Conservation (phyloP, 768 basidiomycete genomes). For the Naematelia encephala region DNA sequence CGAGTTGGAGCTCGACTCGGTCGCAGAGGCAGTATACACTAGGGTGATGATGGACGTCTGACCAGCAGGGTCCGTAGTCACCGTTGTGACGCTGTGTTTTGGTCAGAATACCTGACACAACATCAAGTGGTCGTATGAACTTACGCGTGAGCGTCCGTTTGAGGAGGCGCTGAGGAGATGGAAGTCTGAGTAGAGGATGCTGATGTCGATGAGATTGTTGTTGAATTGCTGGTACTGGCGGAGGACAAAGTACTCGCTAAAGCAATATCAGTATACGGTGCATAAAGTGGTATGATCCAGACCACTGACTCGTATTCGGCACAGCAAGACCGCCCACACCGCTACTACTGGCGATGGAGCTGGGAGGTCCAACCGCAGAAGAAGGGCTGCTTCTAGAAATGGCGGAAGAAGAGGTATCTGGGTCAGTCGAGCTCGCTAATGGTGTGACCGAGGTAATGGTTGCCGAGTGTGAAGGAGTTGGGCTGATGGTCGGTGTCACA, state of each 20-base stretch:
- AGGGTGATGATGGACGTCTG: slow-evolving; percentile 36
- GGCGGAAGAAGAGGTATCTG: not conserved
- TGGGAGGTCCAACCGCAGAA: not conserved
- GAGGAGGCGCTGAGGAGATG: not conserved
- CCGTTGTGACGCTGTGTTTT: not conserved
- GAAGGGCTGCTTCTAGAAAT: not conserved
- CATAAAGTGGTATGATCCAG: too few species aligned
- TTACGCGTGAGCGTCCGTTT: not conserved
- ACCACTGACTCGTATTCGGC: not conserved
- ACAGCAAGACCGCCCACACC: not conserved
- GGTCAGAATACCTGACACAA: not conserved
- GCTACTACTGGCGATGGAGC: not conserved
- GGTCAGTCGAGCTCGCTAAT: not conserved
- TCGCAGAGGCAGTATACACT: slow-evolving; percentile 28
- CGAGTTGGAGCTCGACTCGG: slow-evolving; percentile 18
- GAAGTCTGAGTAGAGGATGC: slow-evolving; percentile 4
- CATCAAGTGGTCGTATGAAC: not conserved
- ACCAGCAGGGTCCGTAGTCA: slow-evolving; percentile 32
- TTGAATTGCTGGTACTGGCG: not conserved
- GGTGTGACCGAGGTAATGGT: not conserved
- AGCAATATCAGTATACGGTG: not conserved
- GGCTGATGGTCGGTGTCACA: too few species aligned
- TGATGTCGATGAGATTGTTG: not conserved
- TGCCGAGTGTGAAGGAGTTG: not conserved
- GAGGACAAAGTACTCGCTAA: not conserved